Base-by-base conservation (phyloP, 768 basidiomycete genomes). In the Amanita jacksonii region DNA sequence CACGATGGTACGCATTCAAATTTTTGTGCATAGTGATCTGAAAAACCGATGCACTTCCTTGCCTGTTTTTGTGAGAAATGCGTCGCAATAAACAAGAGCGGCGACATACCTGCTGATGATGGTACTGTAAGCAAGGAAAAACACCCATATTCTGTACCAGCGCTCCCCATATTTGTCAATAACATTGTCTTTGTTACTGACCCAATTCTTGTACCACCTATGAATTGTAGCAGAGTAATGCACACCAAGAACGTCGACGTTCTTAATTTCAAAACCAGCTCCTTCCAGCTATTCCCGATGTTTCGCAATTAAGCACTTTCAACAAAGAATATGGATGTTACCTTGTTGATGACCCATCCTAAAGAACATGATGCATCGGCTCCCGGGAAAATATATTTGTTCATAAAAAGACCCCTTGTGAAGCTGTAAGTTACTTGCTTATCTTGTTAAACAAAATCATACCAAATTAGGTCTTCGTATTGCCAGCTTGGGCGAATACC, bases 11-110 rank as follows among this genome's bases (percentile, higher is more conserved):
- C 0, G 82, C 88, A 58, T 98, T 98, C 51, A 98, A 67, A 72
- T 98, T 99, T 72, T 99, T 99, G 73, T 98, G 94, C 49, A 93
- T 65, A 4, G 93, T 97, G 58, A 99, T 78, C 68, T 98, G 93
- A 85, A 94, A 99, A 32, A 97, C 85, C 0, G 90, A 87, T 5
- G 85, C 79, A 9, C 82, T 71, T 25, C 96, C 96, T 72, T 98
- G 88, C 20, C 86, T 81, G 49, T 39, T 47, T 5, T 8, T 15
- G 27, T 20, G 42, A 41, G 40, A 41, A 15, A 4, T 12, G 10
- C n/a, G 38, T n/a, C 36, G 45, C 27, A 56, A 32, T 24, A 46
- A 12, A 39, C 16, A 37, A 43, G 16, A 13, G 23, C 22, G 23
- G 25, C 31, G 9, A 22, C 72, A 34, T 45, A 81, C 81, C 89